A percentile compares a stretch with the other conserved stretches of the same genome.
Conservation (phyloP, 2,329 filamentous ascomycete genomes). For the Teratosphaeria nubilosa region DNA sequence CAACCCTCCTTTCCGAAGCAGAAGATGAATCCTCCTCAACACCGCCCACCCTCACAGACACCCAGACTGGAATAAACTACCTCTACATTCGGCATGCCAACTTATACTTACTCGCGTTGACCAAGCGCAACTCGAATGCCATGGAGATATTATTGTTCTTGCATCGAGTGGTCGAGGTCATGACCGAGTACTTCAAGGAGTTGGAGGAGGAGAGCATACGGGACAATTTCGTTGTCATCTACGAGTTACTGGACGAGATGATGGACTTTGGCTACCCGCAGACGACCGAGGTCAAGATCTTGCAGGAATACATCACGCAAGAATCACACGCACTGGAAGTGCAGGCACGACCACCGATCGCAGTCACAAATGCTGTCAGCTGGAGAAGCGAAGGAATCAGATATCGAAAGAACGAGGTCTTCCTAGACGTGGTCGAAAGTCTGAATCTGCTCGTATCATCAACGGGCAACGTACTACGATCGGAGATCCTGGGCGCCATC, state of each 20-base stretch:
- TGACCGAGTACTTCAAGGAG: conserved; percentile 99
- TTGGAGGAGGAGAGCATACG: conserved; percentile 97
- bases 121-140: conserved; percentile 97
- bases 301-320: conserved; percentile 94
- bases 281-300: conserved; percentile 95
- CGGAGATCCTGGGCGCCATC: conserved; percentile 90
- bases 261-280: conserved; percentile 99
- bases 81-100: conserved; percentile 99
- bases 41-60: conserved; percentile 93
- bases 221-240: conserved; percentile 99
- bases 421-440: conserved; percentile 93
- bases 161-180: conserved; percentile 96
- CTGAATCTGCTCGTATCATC: conserved; percentile 91
- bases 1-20: conserved; percentile 87
- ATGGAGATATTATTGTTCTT: conserved; percentile 97
- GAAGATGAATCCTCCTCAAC: conserved; percentile 98
- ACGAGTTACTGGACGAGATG: conserved; percentile 98
- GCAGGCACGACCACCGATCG: conserved; percentile 89
- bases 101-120: conserved; percentile 92
- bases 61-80: conserved; percentile 81
- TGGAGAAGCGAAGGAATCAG: conserved; percentile 97
- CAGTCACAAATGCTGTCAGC: conserved; percentile 94
- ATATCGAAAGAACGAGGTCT: conserved; percentile 99
- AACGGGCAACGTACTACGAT: conserved; percentile 88
- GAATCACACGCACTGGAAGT: conserved; percentile 98